Conservation (phyloP, 2,329 filamentous ascomycete species). For the Calonectria multiphialidica region DNA sequence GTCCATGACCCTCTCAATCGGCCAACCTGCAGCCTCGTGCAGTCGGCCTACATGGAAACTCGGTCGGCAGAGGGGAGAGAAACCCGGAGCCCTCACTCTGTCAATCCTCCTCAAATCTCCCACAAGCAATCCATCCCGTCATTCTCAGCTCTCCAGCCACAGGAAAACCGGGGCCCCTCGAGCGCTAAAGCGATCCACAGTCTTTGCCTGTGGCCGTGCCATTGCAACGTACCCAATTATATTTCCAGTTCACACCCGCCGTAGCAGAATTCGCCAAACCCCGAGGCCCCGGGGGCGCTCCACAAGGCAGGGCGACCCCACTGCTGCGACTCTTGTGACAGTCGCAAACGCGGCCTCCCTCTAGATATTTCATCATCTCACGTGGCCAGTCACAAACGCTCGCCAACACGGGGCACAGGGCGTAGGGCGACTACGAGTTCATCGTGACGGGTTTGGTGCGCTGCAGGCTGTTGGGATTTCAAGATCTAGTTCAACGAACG, state of each 20-base stretch:
- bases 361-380: conserved; percentile 33
- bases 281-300: conserved; percentile 1
- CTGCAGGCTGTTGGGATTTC: background rate
- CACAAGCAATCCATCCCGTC: background rate
- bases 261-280: background rate
- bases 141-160: conserved; percentile 19
- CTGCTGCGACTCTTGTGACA: conserved; percentile 22
- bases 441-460: background rate
- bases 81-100: background rate
- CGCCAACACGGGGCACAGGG: background rate
- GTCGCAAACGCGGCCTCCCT: conserved; percentile 38
- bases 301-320: conserved; percentile 11
- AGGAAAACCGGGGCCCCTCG: background rate
- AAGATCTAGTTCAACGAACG: background rate
- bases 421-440: background rate
- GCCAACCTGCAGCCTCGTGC: conserved; percentile 9
- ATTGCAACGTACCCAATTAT: background rate
- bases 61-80: background rate
- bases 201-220: conserved; percentile 18
- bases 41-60: background rate
- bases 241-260: conserved; percentile 16
- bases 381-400: conserved; percentile 21
- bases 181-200: conserved; percentile 11
- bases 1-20: background rate
- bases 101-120: conserved; percentile 14